Percentiles rank a stretch among this genome's conserved stretches.
Conservation (phyloP, 495 filamentous ascomycete species). For the Aspergillus cristatus region DNA sequence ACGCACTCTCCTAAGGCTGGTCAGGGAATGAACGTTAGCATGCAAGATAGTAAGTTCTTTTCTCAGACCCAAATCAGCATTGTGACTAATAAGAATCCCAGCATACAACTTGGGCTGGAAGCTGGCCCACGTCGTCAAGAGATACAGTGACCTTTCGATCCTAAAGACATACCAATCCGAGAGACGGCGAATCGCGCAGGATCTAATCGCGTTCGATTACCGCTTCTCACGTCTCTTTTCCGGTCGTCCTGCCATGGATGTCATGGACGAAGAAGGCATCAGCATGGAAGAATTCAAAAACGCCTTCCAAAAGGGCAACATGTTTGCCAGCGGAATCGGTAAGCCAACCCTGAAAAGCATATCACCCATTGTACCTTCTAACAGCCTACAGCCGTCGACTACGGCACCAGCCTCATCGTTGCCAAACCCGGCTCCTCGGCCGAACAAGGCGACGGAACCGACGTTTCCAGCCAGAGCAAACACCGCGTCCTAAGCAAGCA, state of each 20-base stretch:
- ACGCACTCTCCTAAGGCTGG: slow-evolving; percentile 60
- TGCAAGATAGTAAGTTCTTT: slow-evolving; percentile 41
- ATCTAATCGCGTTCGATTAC: slow-evolving; percentile 58
- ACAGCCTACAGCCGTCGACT: slow-evolving; percentile 20
- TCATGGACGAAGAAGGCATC: slow-evolving; percentile 34
- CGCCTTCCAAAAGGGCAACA: slow-evolving; percentile 26
- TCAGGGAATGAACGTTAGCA: slow-evolving; percentile 66
- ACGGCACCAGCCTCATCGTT: slow-evolving; percentile 23
- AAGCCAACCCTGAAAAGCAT: not conserved
- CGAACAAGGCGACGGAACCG: slow-evolving; percentile 18
- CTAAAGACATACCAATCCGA: slow-evolving; percentile 57
- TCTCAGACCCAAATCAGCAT: too few relatives aligned
- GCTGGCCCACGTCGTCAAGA: slow-evolving; percentile 50
- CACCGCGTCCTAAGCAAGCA: slow-evolving; percentile 19
- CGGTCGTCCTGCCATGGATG: slow-evolving; percentile 22
- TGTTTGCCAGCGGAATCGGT: slow-evolving; percentile 34
- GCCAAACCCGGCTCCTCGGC: slow-evolving; percentile 17
- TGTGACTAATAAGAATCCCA: not conserved
- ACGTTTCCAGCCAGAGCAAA: too few relatives aligned
- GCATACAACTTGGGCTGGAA: slow-evolving; percentile 73
- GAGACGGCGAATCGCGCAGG: slow-evolving; percentile 49
- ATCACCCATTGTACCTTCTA: not conserved
- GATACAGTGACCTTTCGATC: slow-evolving; percentile 37
- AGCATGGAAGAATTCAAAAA: slow-evolving; percentile 40
- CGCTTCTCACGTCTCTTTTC: slow-evolving; percentile 33